These are phyloP conservation scores for Chalciporus piperatoides DNA, from an alignment of 1,284 basidiomycete genomes.

Conservation along the genomic window DNA sequence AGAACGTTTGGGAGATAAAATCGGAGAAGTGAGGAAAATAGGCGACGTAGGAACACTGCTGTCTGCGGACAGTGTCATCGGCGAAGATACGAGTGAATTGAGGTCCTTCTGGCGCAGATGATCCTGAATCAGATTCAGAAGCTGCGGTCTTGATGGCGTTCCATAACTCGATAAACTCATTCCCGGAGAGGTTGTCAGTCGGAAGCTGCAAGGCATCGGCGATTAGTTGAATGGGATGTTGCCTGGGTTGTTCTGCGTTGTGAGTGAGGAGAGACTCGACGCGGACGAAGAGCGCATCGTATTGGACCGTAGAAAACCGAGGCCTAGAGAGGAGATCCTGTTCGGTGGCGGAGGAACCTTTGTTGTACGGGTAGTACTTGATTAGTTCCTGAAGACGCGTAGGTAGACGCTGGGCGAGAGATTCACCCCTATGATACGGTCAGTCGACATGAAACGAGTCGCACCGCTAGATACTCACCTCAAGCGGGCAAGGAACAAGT, in stretches of 20 bases:
- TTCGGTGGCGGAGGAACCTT: conserved; percentile 36
- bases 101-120: conserved; percentile 24
- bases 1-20: conserved; percentile 24
- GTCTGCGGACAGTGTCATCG: conserved; percentile 56
- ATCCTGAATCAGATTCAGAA: conserved; percentile 16
- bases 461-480: conserved; percentile 42
- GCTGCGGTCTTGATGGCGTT: conserved; percentile 44
- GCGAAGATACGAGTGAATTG: conserved; percentile 49
- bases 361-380: conserved; percentile 59
- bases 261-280: conserved; percentile 49
- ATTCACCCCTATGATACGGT: conserved; percentile 50
- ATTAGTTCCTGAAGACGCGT: conserved; percentile 67
- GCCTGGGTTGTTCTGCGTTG: conserved; percentile 38
- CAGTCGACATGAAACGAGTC: not conserved
- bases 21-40: conserved; percentile 22
- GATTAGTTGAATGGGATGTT: conserved; percentile 56
- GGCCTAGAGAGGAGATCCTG: conserved; percentile 50
- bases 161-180: conserved; percentile 49
- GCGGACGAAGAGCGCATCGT: conserved; percentile 61
- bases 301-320: conserved; percentile 59
- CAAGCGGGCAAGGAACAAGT: conserved; percentile 65
- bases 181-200: conserved; percentile 35
- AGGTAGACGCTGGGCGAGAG: conserved; percentile 53
- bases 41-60: conserved; percentile 18
- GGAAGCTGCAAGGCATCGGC: conserved; percentile 52